Evolutionary conservation across 1,284 basidiomycete species (phyloP).

Genomic region (Ceratobasidium papillatum): DNA sequence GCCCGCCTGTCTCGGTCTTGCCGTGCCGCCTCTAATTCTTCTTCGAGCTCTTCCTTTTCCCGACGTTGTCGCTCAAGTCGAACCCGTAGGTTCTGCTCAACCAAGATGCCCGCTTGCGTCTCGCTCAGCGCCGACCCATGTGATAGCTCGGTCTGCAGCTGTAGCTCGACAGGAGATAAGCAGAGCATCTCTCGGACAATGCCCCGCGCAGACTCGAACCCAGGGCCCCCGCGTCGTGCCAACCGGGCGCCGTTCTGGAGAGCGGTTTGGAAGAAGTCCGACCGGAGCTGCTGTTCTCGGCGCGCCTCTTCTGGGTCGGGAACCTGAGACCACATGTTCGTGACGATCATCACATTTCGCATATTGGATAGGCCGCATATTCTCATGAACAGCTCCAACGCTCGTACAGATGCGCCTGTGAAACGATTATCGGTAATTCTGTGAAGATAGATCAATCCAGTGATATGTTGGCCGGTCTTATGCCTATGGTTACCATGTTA

Average conservation of each 20-base stretch:
- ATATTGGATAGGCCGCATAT: constrained; percentile 41
- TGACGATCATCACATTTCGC: constrained; percentile 48
- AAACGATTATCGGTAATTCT: constrained; percentile 43
- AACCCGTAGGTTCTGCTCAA: constrained; percentile 16
- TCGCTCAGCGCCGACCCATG: not conserved
- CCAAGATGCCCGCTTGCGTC: constrained; percentile 22
- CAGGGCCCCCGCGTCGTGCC: constrained; percentile 40
- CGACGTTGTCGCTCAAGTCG: constrained; percentile 19
- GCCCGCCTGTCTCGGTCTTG: constrained; percentile 30
- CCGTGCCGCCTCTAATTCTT: constrained; percentile 13
- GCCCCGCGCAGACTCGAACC: constrained; percentile 8
- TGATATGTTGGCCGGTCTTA: constrained; percentile 5
- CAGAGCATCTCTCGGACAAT: not conserved
- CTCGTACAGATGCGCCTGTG: constrained; percentile 19
- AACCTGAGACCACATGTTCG: constrained; percentile 48
- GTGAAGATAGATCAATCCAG: constrained; percentile 42
- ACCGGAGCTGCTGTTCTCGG: constrained; percentile 46
- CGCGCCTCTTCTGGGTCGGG: constrained; percentile 30
- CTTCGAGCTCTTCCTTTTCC: constrained; percentile 22
- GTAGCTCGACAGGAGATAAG: not conserved
- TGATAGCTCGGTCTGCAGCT: constrained; percentile 15
- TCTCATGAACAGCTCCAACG: constrained; percentile 39
- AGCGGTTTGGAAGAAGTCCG: constrained; percentile 47
- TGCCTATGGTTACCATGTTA: not conserved
- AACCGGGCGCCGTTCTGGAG: constrained; percentile 46